phyloP scores from a whole-genome alignment of 495 filamentous ascomycete species.

The Daldinia concentrica region DNA sequence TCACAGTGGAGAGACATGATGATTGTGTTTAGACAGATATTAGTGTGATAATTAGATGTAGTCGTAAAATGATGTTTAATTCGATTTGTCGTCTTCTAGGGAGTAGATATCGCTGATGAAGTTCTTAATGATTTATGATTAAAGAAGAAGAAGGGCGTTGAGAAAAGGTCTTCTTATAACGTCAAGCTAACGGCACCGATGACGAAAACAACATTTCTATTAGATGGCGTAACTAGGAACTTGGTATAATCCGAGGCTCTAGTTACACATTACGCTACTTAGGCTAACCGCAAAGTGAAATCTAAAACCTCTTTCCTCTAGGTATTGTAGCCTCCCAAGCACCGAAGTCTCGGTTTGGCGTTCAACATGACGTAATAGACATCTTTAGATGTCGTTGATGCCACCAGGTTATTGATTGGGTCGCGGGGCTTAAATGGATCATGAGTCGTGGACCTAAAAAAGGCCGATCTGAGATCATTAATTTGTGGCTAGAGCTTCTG shows the following conservation, averaged over 20 bases:
- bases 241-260: conserved; percentile 25
- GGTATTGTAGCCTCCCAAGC: conserved; percentile 14
- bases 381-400: conserved; percentile 31
- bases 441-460: conserved; percentile 28
- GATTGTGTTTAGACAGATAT: conserved; percentile 32
- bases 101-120: conserved; percentile 11
- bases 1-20: conserved; percentile 69
- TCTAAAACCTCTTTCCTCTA: conserved; percentile 9
- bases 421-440: conserved; percentile 17
- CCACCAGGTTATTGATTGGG: conserved; percentile 24
- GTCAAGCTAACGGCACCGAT: conserved; percentile 35
- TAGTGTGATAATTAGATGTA: conserved; percentile 11
- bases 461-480: not conserved
- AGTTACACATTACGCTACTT: conserved; percentile 3
- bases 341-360: conserved; percentile 17
- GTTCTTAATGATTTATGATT: conserved; percentile 6
- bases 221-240: conserved; percentile 18
- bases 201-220: conserved; percentile 36
- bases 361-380: conserved; percentile 41
- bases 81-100: not conserved
- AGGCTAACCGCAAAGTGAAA: not conserved
- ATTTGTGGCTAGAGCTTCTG: conserved; percentile 25
- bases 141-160: conserved; percentile 10
- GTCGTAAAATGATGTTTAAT: not conserved
- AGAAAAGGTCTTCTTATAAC: conserved; percentile 40